These are phyloP conservation scores for Oldenlandia corymbosa DNA, from an alignment of 257 asterid species.

Conservation along the genomic window DNA sequence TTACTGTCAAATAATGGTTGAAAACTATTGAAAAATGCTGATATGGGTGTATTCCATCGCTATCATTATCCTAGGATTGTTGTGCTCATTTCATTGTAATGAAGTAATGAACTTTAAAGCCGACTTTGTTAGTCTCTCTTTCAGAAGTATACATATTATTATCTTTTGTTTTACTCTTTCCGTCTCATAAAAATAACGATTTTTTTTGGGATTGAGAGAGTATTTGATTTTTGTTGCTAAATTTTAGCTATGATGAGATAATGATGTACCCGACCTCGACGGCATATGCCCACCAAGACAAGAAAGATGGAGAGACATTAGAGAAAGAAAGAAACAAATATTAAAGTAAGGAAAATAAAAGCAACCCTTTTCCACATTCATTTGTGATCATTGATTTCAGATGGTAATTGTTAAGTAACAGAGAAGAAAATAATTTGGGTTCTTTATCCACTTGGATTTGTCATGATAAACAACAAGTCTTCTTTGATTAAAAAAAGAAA, in stretches of 20 bases:
- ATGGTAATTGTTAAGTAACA: constrained; percentile 32
- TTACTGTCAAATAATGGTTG: neutral
- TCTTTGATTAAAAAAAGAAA: constrained; percentile 26
- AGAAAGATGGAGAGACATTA: too few species aligned
- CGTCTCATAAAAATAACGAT: too few species aligned
- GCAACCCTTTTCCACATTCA: constrained; percentile 32
- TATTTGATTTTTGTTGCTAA: constrained; percentile 13
- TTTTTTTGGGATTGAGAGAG: too few species aligned
- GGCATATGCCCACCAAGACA: constrained; percentile 33
- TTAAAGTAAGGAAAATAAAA: constrained; percentile 24
- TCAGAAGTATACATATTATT: too few species aligned
- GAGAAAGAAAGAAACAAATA: constrained; percentile 1
- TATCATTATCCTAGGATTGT: neutral
- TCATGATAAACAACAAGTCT: constrained; percentile 27
- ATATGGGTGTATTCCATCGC: neutral
- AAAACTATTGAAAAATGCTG: neutral
- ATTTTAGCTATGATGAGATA: constrained; percentile 52
- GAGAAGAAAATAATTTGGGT: constrained; percentile 45
- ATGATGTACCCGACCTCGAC: constrained; percentile 55
- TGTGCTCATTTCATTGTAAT: too few species aligned
- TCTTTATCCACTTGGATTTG: constrained; percentile 25
- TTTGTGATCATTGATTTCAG: constrained; percentile 59
- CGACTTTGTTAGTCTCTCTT: too few species aligned
- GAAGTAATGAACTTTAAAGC: neutral
- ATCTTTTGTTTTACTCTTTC: too few species aligned